Conservation (phyloP, 176 grass and related monocot species). For the Ensete ventricosum region DNA sequence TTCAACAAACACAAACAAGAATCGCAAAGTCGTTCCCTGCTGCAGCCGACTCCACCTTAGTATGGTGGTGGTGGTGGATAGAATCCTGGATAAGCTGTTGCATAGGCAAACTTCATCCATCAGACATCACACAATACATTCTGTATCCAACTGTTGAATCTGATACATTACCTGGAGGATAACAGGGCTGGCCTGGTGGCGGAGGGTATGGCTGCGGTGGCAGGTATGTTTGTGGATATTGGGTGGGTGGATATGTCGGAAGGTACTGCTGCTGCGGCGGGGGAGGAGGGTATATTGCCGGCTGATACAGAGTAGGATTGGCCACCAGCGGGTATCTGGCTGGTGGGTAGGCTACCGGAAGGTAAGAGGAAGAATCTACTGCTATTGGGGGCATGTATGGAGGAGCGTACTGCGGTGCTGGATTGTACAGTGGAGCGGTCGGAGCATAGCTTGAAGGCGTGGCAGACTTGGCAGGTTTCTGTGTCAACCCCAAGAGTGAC, state of each 20-base stretch:
- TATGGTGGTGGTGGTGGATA: slow-evolving; percentile 11
- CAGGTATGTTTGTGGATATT: neutral
- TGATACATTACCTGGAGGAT: neutral
- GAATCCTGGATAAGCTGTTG: slow-evolving; percentile 3
- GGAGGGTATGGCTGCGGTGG: neutral
- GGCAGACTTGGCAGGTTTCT: slow-evolving; percentile 1
- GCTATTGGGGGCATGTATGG: neutral
- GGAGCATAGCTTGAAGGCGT: neutral
- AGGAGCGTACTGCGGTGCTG: neutral
- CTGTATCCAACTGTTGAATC: neutral
- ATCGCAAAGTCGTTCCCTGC: neutral
- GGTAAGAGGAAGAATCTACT: neutral
- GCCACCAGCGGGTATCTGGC: neutral
- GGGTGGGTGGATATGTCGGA: slow-evolving; percentile 1
- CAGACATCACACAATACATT: neutral
- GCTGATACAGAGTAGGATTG: neutral
- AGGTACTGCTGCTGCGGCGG: neutral
- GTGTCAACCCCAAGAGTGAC: neutral
- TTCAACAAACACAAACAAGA: no score
- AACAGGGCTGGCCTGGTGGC: neutral
- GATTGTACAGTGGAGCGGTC: neutral
- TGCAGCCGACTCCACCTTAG: neutral
- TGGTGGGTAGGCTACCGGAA: neutral
- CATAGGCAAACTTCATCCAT: neutral
- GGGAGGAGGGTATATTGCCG: neutral